Evolutionary conservation across 2,329 filamentous ascomycete species (phyloP).

Genomic region (Diatrype stigma): DNA sequence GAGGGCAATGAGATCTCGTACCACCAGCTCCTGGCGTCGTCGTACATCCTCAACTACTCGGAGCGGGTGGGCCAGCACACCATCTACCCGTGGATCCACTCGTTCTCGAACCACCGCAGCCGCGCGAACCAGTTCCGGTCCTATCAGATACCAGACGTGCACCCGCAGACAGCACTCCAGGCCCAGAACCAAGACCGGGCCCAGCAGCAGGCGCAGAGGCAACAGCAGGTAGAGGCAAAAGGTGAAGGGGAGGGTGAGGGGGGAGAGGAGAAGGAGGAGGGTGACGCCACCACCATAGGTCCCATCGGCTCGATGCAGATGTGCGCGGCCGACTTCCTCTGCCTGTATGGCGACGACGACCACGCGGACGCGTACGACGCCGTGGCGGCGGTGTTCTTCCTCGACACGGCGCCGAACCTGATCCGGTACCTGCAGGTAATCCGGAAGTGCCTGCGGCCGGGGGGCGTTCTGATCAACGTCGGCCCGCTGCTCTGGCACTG

Average conservation of each 20-base stretch:
- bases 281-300: too few relatives aligned
- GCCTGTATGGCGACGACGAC: slow-evolving; percentile 67
- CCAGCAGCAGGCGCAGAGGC: too few relatives aligned
- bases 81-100: slow-evolving; percentile 81
- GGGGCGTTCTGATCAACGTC: slow-evolving; percentile 82
- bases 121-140: slow-evolving; percentile 70
- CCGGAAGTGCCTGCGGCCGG: slow-evolving; percentile 67
- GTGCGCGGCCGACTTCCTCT: slow-evolving; percentile 88
- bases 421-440: slow-evolving; percentile 88
- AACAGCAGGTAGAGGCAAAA: too few relatives aligned
- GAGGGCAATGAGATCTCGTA: slow-evolving; percentile 98
- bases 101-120: slow-evolving; percentile 79
- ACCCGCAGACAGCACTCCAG: slow-evolving; percentile 60
- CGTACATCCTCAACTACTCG: slow-evolving; percentile 69
- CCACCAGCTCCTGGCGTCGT: slow-evolving; percentile 86
- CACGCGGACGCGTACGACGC: slow-evolving; percentile 67
- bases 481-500: slow-evolving; percentile 96
- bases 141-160: slow-evolving; percentile 76
- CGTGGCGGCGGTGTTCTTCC: slow-evolving; percentile 89
- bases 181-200: too few relatives aligned
- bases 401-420: slow-evolving; percentile 93
- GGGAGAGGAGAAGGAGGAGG: too few relatives aligned
- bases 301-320: slow-evolving; percentile 76
- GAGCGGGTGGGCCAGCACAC: slow-evolving; percentile 57
- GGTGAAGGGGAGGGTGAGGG: too few relatives aligned